Evolutionary conservation across 176 grass and related monocot species (phyloP).

Genomic region (Chrysopogon serrulatus): DNA sequence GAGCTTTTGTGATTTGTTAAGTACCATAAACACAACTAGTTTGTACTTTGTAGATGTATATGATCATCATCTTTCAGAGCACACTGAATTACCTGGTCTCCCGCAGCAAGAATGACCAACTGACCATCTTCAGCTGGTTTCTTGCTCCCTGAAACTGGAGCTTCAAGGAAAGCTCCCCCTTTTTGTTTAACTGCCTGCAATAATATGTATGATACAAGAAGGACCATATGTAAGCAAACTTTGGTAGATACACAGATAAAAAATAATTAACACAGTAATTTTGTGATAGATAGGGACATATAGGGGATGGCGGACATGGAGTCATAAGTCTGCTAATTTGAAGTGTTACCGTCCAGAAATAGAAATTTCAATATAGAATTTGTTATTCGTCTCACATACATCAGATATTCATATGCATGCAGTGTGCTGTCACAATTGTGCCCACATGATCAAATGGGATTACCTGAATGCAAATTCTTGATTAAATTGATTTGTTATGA

Average conservation of each 20-base stretch:
- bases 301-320: background rate
- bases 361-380: background rate
- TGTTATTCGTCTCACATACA: background rate
- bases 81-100: constrained; percentile 68
- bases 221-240: background rate
- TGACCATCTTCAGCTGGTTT: constrained; percentile 99
- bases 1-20: background rate
- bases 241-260: background rate
- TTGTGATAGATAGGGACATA: background rate
- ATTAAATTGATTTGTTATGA: background rate
- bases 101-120: constrained; percentile 95
- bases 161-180: constrained; percentile 87
- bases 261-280: background rate
- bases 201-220: constrained; percentile 30
- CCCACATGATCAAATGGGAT: background rate
- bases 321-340: background rate
- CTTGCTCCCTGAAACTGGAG: constrained; percentile 97
- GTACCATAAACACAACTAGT: background rate
- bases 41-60: background rate
- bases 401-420: background rate
- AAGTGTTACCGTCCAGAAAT: background rate
- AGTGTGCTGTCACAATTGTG: background rate
- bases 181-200: constrained; percentile 66
- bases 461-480: background rate
- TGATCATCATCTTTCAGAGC: background rate